A percentile compares a stretch with the other conserved stretches of the same genome.
Evolutionary conservation across 2,329 filamentous ascomycete genomes (phyloP).

Genomic region (Fusarium pilosicola): DNA sequence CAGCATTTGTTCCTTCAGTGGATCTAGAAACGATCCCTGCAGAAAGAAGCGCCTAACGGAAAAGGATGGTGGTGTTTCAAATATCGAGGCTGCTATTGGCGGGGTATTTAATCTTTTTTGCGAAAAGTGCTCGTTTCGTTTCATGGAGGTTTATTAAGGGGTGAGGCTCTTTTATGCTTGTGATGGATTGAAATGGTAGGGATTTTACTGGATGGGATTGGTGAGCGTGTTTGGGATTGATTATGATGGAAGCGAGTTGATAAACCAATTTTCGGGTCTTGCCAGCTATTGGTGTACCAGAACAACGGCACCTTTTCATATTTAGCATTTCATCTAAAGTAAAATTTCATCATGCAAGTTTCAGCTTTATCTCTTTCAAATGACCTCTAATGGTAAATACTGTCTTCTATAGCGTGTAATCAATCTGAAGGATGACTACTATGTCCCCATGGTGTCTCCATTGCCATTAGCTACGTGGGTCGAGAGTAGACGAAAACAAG

Average conservation of each 20-base stretch:
- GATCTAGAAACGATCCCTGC: not conserved
- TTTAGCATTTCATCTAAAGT: no score
- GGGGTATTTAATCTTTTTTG: conserved; percentile 1
- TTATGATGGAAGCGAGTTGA: not conserved
- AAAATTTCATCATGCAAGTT: not conserved
- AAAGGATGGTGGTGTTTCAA: conserved; percentile 23
- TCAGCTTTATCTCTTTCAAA: rapidly evolving
- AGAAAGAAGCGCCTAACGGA: conserved; percentile 23
- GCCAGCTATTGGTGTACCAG: not conserved
- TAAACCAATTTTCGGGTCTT: not conserved
- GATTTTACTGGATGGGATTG: not conserved
- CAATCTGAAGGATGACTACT: no score
- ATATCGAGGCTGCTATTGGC: conserved; percentile 30
- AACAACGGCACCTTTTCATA: rapidly evolving
- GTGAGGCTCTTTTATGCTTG: not conserved
- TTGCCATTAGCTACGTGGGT: not conserved
- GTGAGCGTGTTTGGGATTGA: not conserved
- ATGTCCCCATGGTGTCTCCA: not conserved
- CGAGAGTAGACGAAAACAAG: not conserved
- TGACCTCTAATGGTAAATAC: rapidly evolving
- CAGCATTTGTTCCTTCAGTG: not conserved
- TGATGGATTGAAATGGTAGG: not conserved
- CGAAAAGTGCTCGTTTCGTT: conserved; percentile 22
- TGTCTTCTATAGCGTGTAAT: rapidly evolving
- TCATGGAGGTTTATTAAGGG: conserved; percentile 21